These are phyloP conservation scores for Chrysosporium queenslandicum DNA, from an alignment of 2,329 filamentous ascomycete genomes.

Conservation along the genomic window DNA sequence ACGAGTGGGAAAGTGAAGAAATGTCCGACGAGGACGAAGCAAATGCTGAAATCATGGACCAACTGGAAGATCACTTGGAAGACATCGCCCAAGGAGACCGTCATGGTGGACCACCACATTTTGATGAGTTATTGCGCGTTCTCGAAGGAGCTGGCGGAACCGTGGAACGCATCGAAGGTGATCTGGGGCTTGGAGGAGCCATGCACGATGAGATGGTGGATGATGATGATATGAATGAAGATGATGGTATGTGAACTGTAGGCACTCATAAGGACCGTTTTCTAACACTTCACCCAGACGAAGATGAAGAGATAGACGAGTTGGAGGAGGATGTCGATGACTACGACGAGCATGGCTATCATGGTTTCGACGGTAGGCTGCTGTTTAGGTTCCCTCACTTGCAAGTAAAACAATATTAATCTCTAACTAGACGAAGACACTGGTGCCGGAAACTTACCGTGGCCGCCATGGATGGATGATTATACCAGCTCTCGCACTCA, in stretches of 20 bases:
- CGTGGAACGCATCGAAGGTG: conserved; percentile 36
- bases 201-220: conserved; percentile 35
- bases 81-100: conserved; percentile 32
- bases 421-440: conserved; percentile 27
- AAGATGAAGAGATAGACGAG: conserved; percentile 44
- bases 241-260: conserved; percentile 39
- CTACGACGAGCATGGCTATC: conserved; percentile 36
- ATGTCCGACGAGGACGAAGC: conserved; percentile 37
- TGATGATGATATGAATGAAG: conserved; percentile 50
- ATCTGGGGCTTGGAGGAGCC: conserved; percentile 41
- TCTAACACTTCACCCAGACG: conserved; percentile 39
- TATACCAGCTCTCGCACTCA: conserved; percentile 45
- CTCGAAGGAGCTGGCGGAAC: conserved; percentile 35
- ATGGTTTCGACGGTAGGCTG: conserved; percentile 30
- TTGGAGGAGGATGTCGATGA: conserved; percentile 34
- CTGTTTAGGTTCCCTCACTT: neutral
- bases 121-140: conserved; percentile 40
- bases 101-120: conserved; percentile 31
- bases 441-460: conserved; percentile 30
- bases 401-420: conserved; percentile 22
- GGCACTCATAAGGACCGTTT: neutral
- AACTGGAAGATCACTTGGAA: conserved; percentile 35
- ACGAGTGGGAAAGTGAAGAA: conserved; percentile 43
- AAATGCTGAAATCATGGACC: conserved; percentile 38
- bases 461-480: conserved; percentile 48